phyloP scores from a whole-genome alignment of 805 yeast species.

The Candida ficus region DNA sequence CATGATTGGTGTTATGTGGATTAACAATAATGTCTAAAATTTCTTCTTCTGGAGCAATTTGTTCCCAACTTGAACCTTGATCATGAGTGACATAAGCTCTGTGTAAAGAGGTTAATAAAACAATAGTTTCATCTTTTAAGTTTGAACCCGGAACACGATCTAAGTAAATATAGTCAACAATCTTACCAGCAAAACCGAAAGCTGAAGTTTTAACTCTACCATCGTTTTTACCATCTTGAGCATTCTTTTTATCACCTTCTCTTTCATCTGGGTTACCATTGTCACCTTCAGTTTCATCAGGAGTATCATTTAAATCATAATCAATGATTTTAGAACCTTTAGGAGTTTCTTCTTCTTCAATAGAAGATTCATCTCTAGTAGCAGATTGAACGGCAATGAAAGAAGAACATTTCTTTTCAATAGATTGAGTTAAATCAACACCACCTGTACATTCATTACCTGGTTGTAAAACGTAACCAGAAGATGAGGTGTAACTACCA shows the following conservation, averaged over 20 bases:
- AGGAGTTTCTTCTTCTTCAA: slow-evolving; percentile 8
- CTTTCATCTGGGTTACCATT: slow-evolving; percentile 25
- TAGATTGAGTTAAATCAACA: slow-evolving; percentile 12
- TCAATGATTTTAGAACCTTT: slow-evolving; percentile 18
- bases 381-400: slow-evolving; percentile 13
- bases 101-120: slow-evolving; percentile 50
- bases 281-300: slow-evolving; percentile 26
- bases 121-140: slow-evolving; percentile 55
- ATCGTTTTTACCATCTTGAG: slow-evolving; percentile 31
- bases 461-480: slow-evolving; percentile 37
- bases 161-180: slow-evolving; percentile 55
- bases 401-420: slow-evolving; percentile 18
- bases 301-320: slow-evolving; percentile 24
- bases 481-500: slow-evolving; percentile 18
- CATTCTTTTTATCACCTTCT: slow-evolving; percentile 31
- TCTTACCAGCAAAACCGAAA: slow-evolving; percentile 45
- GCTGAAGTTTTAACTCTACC: slow-evolving; percentile 31
- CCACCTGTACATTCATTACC: slow-evolving; percentile 41
- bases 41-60: slow-evolving; percentile 30
- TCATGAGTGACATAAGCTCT: slow-evolving; percentile 63
- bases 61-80: slow-evolving; percentile 28
- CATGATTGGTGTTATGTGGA: slow-evolving; percentile 50
- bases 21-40: slow-evolving; percentile 58
- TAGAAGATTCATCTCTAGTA: background rate
- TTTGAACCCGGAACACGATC: slow-evolving; percentile 35